Base-by-base conservation (phyloP, 306 rosid species). In the Rosa chinensis region DNA sequence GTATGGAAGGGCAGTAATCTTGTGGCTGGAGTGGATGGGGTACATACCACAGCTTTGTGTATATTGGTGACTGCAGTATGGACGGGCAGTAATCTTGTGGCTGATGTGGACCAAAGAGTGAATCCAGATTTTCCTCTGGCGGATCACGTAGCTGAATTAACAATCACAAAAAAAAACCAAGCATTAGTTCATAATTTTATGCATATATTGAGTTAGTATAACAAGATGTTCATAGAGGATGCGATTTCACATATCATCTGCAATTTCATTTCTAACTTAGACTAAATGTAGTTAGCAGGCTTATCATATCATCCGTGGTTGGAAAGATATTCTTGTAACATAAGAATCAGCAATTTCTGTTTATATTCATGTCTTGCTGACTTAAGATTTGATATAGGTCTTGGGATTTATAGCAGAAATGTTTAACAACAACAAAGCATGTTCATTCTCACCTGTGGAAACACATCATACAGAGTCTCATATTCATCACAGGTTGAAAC, bases 81-180 rank as follows among this genome's bases (percentile, higher is more conserved):
- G 37, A 32, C 3, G 37, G 3, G 37, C 37, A 32, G 37, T 32
- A 32, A 32, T 32, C 37, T 32, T 47, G 80, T 16, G 25, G 70
- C 50, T 42, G 78, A 14, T 0, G 1, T 47, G 13, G 48, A n/a
- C 0, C 25, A 32, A 59, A 59, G 74, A 79, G 11, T 6, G 69
- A 50, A 32, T 52, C 78, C 77, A 78, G 55, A 20, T 45, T 20
- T 48, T 25, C 12, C 44, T n/a, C 71, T 2, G 16, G 61, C 0
- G 3, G 74, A 72, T 8, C 3, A 52, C 1, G 1, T 18, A 39
- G 78, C 87, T 88, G 81, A 61, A 78, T 23, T 10, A 59, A 82
- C 20, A 76, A 40, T 35, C 69, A 81, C 21, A 39, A 61, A 12
- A 23, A 61, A 12, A 23, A 17, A 77, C 62, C 23, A 68, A 17